Conservation (phyloP, 176 grass and related monocot genomes). For the Eleusine indica region DNA sequence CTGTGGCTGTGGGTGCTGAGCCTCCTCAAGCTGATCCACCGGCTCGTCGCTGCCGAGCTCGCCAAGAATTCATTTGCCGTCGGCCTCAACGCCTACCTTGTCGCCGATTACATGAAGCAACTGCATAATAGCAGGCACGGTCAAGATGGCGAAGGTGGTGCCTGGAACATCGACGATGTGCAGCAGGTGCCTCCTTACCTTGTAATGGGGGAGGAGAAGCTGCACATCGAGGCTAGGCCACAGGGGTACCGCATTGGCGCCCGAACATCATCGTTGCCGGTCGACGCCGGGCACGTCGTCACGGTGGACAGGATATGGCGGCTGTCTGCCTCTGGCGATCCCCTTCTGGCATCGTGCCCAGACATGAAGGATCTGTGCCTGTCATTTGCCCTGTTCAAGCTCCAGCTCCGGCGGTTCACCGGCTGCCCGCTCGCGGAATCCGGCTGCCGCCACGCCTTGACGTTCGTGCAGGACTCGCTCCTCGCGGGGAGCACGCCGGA, state of each 20-base stretch:
- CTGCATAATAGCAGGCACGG: constrained; percentile 21
- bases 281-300: constrained; percentile 28
- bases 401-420: constrained; percentile 52
- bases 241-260: constrained; percentile 40
- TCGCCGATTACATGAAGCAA: constrained; percentile 60
- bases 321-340: constrained; percentile 26
- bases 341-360: constrained; percentile 20
- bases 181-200: constrained; percentile 32
- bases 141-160: background rate
- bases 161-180: background rate
- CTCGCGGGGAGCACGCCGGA: constrained; percentile 10
- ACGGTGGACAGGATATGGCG: constrained; percentile 48
- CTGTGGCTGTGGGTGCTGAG: constrained; percentile 62
- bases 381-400: constrained; percentile 50
- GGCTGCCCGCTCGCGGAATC: constrained; percentile 43
- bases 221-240: constrained; percentile 44
- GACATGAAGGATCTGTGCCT: constrained; percentile 42
- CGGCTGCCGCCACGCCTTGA: constrained; percentile 39
- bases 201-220: constrained; percentile 54
- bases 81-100: constrained; percentile 52
- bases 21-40: constrained; percentile 54
- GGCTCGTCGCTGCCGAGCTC: constrained; percentile 48
- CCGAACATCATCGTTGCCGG: background rate
- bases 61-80: constrained; percentile 54
- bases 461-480: constrained; percentile 45